phyloP scores from a whole-genome alignment of 176 grass and related monocot species.

The Phyllostachys edulis region DNA sequence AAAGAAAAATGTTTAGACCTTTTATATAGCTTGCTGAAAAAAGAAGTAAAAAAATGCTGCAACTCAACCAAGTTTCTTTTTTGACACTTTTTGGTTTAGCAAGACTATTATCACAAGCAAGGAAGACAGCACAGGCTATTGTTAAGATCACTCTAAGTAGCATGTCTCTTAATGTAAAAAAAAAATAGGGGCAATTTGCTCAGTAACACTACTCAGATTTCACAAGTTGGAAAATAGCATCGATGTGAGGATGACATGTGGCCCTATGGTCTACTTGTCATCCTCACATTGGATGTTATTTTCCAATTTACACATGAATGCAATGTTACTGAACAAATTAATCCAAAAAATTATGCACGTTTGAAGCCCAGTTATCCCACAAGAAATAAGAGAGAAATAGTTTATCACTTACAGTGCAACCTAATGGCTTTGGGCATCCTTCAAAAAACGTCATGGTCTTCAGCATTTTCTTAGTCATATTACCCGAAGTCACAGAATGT shows the following conservation, averaged over 20 bases:
- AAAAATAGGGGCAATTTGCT: too few relatives aligned
- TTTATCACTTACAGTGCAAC: conserved; percentile 90
- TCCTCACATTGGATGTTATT: too few relatives aligned
- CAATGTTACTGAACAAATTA: too few relatives aligned
- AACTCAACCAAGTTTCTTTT: conserved; percentile 11
- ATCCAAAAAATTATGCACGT: too few relatives aligned
- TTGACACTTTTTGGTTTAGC: background rate
- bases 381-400: conserved; percentile 34
- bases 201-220: too few relatives aligned
- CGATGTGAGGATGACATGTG: too few relatives aligned
- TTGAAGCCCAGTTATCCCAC: conserved; percentile 11
- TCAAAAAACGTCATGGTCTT: conserved; percentile 98
- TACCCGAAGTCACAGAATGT: conserved; percentile 39
- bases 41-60: background rate
- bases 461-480: conserved; percentile 57
- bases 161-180: conserved; percentile 17
- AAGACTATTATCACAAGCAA: conserved; percentile 20
- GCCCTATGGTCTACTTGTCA: too few relatives aligned
- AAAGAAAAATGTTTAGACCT: conserved; percentile 2
- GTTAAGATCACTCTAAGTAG: background rate
- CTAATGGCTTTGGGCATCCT: conserved; percentile 81
- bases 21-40: background rate
- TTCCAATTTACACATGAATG: too few relatives aligned
- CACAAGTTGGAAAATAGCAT: too few relatives aligned
- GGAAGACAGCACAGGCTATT: background rate